Base-by-base conservation (phyloP, 441 rosid species). In the Pelargonium australe region DNA sequence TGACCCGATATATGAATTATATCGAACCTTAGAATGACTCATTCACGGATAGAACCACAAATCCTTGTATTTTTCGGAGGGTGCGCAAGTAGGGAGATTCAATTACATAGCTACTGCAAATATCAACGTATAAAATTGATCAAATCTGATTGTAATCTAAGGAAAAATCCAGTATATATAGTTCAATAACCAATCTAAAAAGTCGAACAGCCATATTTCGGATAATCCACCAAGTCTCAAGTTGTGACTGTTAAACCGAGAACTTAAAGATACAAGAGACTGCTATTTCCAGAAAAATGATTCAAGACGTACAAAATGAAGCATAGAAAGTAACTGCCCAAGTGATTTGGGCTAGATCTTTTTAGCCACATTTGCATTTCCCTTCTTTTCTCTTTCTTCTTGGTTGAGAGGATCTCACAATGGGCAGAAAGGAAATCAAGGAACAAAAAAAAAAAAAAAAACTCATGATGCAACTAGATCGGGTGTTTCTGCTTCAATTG, bases 401-500 rank as follows among this genome's bases (percentile, higher is more conserved):
- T 28, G 34, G 34, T 28, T 28, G 34, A 28, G 4, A 25, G 31
- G 31, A 28, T 28, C 34, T 28, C 34, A n/a, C 73, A 76, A 31
- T 20, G 43, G 66, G 72, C 76, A 77, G 73, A 57, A 68, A 43
- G 76, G 72, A 25, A 70, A 64, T 28, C 0, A 12, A 47, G 64
- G 63, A 1, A 11, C 2, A 1, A 25, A 25, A 25, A 25, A 23
- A 23, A 23, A 23, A 23, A 1, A 11, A 17, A 10, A 20, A 1
- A 1, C 67, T 88, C 77, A 95, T 17, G 83, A 79, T 7, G 95
- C 87, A 64, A 92, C 88, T 8, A 95, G 95, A 80, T 95, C 99
- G 3, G 98, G 98, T 68, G 97, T 93, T 76, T 93, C 98, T 0
- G 98, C 94, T 83, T 93, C 98, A 4, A 93, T 81, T 9, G 98